These are phyloP conservation scores for Jacaranda copaia DNA, from an alignment of 257 asterid species.

Conservation along the genomic window DNA sequence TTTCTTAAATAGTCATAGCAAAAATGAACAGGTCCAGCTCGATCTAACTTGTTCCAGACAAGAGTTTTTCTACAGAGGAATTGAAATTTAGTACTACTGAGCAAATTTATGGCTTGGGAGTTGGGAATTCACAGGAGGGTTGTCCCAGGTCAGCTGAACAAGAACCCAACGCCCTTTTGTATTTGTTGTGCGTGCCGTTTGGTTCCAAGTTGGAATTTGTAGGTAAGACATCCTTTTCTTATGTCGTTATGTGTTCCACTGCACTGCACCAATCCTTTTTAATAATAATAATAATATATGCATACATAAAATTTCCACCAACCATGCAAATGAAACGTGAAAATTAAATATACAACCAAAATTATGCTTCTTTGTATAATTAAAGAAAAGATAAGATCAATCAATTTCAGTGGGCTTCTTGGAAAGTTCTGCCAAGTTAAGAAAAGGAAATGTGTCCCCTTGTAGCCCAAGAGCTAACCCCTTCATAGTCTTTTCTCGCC, in stretches of 20 bases:
- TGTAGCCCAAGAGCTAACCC: not conserved
- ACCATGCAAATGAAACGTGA: not conserved
- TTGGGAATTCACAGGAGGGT: not conserved
- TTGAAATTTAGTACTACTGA: not conserved
- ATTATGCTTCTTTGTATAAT: not conserved
- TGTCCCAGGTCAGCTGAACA: too few relatives aligned
- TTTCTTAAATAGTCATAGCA: not conserved
- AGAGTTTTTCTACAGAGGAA: too few relatives aligned
- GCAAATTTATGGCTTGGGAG: conserved; percentile 7
- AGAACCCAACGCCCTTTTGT: too few relatives aligned
- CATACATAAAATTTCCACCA: not conserved
- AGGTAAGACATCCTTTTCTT: conserved; percentile 35
- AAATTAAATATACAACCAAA: not conserved
- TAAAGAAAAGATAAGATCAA: conserved; percentile 5
- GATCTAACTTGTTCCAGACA: not conserved
- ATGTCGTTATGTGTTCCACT: not conserved
- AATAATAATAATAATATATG: too few relatives aligned
- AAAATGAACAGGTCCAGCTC: not conserved
- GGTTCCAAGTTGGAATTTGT: not conserved
- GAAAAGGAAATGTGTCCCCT: not conserved
- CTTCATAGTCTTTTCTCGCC: not conserved
- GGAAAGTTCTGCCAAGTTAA: not conserved
- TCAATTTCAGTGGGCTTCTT: not conserved
- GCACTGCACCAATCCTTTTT: not conserved
- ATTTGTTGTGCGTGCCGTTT: conserved; percentile 21